Conservation (phyloP, 2,329 filamentous ascomycete species). For the Verticillium isaacii region DNA sequence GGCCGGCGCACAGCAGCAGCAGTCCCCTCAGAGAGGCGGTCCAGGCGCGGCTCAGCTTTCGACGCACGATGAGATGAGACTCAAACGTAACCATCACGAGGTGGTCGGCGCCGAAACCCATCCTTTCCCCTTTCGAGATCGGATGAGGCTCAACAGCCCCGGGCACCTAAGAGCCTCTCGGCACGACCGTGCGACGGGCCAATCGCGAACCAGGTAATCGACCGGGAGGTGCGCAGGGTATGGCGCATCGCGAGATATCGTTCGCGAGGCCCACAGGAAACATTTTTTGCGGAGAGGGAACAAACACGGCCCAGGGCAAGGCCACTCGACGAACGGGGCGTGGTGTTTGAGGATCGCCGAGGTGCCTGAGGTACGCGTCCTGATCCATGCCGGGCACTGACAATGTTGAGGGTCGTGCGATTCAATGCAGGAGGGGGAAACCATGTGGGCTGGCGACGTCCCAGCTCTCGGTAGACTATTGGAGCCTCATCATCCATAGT, state of each 20-base stretch:
- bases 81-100: constrained; percentile 4
- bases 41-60: neutral
- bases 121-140: neutral
- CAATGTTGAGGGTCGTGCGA: neutral
- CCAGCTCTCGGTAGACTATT: neutral
- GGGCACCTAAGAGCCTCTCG: neutral
- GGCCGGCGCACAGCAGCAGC: neutral
- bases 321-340: neutral
- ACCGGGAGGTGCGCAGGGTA: neutral
- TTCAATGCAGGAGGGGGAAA: neutral
- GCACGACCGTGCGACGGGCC: neutral
- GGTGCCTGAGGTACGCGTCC: neutral
- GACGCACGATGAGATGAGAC: neutral
- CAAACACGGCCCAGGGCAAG: neutral
- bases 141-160: constrained; percentile 1
- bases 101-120: neutral
- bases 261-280: neutral
- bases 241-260: neutral
- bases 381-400: neutral
- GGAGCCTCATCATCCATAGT: neutral
- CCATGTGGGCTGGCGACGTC: neutral
- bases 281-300: neutral
- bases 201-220: neutral
- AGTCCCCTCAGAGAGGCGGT: neutral
- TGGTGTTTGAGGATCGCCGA: neutral